Conservation (phyloP, 345 rosid genomes). For the Turritis glabra region DNA sequence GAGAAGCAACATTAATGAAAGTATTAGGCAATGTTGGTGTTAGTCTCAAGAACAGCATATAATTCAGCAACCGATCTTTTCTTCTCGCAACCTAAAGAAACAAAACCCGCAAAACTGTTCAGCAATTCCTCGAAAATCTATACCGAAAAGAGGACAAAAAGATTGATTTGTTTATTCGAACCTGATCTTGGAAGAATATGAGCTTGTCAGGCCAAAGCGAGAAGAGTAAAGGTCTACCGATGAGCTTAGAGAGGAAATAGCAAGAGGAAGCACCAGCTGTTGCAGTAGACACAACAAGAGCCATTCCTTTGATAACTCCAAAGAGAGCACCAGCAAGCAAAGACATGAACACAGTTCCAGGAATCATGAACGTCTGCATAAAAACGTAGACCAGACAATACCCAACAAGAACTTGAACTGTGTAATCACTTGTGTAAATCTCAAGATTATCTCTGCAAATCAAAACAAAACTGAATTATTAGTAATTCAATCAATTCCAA, state of each 20-base stretch:
- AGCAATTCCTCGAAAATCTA: not conserved
- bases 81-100: slow-evolving; percentile 71
- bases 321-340: slow-evolving; percentile 94
- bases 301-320: slow-evolving; percentile 85
- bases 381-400: slow-evolving; percentile 77
- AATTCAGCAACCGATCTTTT: slow-evolving; percentile 66
- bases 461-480: not conserved
- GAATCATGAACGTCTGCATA: slow-evolving; percentile 98
- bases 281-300: slow-evolving; percentile 79
- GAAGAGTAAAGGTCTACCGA: slow-evolving; percentile 81
- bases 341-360: slow-evolving; percentile 91
- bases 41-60: slow-evolving; percentile 86
- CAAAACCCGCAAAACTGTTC: not conserved
- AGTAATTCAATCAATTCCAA: slow-evolving; percentile 1
- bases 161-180: slow-evolving; percentile 11
- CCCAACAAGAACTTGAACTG: slow-evolving; percentile 77
- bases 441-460: slow-evolving; percentile 79
- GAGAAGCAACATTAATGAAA: slow-evolving; percentile 92
- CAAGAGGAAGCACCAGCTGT: slow-evolving; percentile 98
- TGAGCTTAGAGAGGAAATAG: slow-evolving; percentile 77
- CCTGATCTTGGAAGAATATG: slow-evolving; percentile 89
- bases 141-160: not conserved
- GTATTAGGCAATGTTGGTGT: slow-evolving; percentile 95
- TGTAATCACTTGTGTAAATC: slow-evolving; percentile 84
- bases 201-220: slow-evolving; percentile 92